Evolutionary conservation across 1,284 basidiomycete genomes (phyloP), one percentile per base, ranked within the genome.

Genomic region (Coniophora puteana): DNA sequence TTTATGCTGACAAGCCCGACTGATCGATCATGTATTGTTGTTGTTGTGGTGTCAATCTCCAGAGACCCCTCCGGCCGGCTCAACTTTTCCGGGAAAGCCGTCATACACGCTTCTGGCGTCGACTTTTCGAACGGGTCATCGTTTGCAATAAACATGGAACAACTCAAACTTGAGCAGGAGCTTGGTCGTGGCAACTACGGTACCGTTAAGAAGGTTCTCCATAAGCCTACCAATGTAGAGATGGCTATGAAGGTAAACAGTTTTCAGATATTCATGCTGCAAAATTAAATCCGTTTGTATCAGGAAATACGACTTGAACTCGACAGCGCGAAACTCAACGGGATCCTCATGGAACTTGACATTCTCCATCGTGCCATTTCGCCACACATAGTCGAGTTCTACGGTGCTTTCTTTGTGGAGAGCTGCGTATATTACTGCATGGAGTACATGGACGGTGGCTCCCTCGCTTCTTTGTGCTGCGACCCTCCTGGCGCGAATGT

Each of bases 341-440:
- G 88, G 10, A 98, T 99, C 71, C 87, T 99, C 54, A 98, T 97
- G 88, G 95, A 99, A 63, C 85, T 99, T 40, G 94, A 99, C 60
- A 90, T 99, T 51, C 78, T 99, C 20, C 95, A 99, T 66, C 88
- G 93, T 23, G 95, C 94, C 4, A 78, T 86, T 20, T 83, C 89
- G 11, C 87, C 88, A 5, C 84, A 92, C 60, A 98, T 99, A 51
- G 91, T 99, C 58, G 95, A 98, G 53, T 99, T 99, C 55, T 98
- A 96, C 63, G 95, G 95, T 32, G 95, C 95, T 3, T 99, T 99
- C 71, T 98, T 97, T 63, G 93, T 97, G 63, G 95, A 99, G 63
- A 91, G 88, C 18, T 99, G 90, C 64, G 95, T 99, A 26, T 98
- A 98, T 67, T 98, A 97, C 66, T 98, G 95, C 68, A 98, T 99